A percentile compares a stretch with the other conserved stretches of the same genome.
phyloP scores from a whole-genome alignment of 176 grass and related monocot genomes.

The Hordeum marinum region DNA sequence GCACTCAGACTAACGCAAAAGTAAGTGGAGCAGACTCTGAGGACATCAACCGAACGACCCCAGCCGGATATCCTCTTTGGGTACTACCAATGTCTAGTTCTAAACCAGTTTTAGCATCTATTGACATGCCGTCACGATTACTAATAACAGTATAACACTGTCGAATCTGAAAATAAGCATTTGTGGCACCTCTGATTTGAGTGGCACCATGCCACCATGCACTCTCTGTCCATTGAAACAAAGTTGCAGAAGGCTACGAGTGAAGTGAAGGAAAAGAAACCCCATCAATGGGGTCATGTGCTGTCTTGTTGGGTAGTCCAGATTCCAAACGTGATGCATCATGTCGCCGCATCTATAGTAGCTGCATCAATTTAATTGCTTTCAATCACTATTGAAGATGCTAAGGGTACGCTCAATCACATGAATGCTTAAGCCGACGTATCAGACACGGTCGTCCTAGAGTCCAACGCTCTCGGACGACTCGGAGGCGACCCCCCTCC shows the following conservation, averaged over 20 bases:
- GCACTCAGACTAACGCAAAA: neutral
- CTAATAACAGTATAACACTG: too few species aligned
- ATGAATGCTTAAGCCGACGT: neutral
- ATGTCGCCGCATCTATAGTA: constrained; percentile 17
- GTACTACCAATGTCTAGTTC: neutral
- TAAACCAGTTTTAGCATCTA: constrained; percentile 12
- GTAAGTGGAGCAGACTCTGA: neutral
- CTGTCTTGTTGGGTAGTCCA: neutral
- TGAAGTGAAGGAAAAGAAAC: constrained; percentile 21
- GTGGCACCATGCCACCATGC: neutral
- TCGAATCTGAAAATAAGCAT: neutral
- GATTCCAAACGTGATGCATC: constrained; percentile 9
- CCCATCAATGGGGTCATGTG: neutral
- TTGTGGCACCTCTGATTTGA: neutral
- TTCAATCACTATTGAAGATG: neutral
- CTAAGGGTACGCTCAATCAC: neutral
- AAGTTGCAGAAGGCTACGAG: neutral
- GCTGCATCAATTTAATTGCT: constrained; percentile 1
- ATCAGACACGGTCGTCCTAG: neutral
- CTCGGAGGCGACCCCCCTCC: too few species aligned
- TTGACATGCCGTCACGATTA: too few species aligned
- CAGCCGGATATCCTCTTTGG: neutral
- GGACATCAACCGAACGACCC: neutral
- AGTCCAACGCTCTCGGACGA: too few species aligned
- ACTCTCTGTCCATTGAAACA: neutral